Evolutionary conservation across 1,284 basidiomycete species (phyloP).

Genomic region (Boletus austroedulis): DNA sequence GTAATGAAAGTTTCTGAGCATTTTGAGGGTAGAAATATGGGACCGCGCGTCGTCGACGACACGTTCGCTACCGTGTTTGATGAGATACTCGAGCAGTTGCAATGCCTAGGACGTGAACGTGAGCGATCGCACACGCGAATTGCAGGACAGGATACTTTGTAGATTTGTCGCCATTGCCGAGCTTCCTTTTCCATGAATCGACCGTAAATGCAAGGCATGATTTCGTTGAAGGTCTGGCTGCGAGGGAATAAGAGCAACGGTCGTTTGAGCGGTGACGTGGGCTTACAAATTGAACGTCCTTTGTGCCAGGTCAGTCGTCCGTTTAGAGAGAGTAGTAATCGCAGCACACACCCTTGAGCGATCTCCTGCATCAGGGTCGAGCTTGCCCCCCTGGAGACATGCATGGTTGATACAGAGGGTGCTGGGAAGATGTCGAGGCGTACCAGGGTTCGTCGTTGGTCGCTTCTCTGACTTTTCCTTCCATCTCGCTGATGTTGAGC

Average conservation of each 20-base stretch:
- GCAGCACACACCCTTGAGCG: slow-evolving; percentile 76
- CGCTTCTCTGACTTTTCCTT: slow-evolving; percentile 94
- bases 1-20: slow-evolving; percentile 97
- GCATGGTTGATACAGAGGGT: neutral
- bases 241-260: slow-evolving; percentile 12
- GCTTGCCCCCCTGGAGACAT: slow-evolving; percentile 83
- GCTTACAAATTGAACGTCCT: slow-evolving; percentile 92
- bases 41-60: slow-evolving; percentile 97
- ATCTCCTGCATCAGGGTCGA: slow-evolving; percentile 99
- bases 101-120: slow-evolving; percentile 58
- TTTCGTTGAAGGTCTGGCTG: slow-evolving; percentile 98
- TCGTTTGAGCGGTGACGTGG: neutral
- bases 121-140: neutral
- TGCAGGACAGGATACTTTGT: slow-evolving; percentile 66
- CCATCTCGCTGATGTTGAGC: slow-evolving; percentile 95
- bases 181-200: slow-evolving; percentile 98
- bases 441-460: slow-evolving; percentile 99
- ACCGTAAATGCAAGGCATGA: slow-evolving; percentile 97
- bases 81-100: slow-evolving; percentile 90
- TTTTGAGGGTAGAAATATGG: slow-evolving; percentile 94
- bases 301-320: slow-evolving; percentile 7
- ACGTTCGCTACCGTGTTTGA: slow-evolving; percentile 98
- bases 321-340: neutral
- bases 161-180: slow-evolving; percentile 97
- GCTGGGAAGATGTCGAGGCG: slow-evolving; percentile 24